These are phyloP conservation scores for Saturnispora serradocipensis DNA, from an alignment of 805 yeast species.

Conservation along the genomic window DNA sequence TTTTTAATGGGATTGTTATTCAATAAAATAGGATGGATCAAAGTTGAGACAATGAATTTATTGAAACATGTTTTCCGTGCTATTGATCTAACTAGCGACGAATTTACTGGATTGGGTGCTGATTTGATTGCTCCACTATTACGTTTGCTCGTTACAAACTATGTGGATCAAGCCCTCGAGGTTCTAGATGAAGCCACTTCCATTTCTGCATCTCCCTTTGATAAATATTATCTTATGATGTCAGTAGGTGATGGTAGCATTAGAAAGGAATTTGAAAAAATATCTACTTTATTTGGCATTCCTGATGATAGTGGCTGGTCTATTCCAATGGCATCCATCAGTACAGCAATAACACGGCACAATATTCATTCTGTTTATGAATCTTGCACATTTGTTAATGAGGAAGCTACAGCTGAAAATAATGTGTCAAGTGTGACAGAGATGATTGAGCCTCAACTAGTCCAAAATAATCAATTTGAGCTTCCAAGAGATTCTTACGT, in stretches of 20 bases:
- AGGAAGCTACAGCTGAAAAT: constrained; percentile 18
- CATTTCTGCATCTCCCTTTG: constrained; percentile 86
- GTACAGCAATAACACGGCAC: constrained; percentile 80
- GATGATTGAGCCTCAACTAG: neutral
- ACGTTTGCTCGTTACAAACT: constrained; percentile 70
- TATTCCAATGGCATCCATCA: constrained; percentile 87
- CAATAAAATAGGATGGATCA: constrained; percentile 72
- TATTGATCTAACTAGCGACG: constrained; percentile 67
- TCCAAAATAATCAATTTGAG: constrained; percentile 5
- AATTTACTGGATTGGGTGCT: constrained; percentile 86
- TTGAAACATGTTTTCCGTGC: constrained; percentile 67
- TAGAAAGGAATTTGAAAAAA: constrained; percentile 72
- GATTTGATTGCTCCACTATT: constrained; percentile 87
- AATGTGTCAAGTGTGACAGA: neutral
- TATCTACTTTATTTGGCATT: constrained; percentile 86
- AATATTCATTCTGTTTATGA: constrained; percentile 94
- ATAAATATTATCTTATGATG: constrained; percentile 85
- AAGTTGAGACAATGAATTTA: constrained; percentile 67
- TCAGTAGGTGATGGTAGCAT: constrained; percentile 76
- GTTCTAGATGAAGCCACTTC: constrained; percentile 78
- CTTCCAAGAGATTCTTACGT: constrained; percentile 23
- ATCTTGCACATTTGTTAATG: constrained; percentile 53
- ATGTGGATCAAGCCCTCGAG: constrained; percentile 80
- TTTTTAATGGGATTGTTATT: constrained; percentile 71
- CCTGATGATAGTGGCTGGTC: constrained; percentile 98